Evolutionary conservation across 305 asterid genomes (phyloP), one percentile per base, ranked within the genome.

Genomic region (Galium porrigens): DNA sequence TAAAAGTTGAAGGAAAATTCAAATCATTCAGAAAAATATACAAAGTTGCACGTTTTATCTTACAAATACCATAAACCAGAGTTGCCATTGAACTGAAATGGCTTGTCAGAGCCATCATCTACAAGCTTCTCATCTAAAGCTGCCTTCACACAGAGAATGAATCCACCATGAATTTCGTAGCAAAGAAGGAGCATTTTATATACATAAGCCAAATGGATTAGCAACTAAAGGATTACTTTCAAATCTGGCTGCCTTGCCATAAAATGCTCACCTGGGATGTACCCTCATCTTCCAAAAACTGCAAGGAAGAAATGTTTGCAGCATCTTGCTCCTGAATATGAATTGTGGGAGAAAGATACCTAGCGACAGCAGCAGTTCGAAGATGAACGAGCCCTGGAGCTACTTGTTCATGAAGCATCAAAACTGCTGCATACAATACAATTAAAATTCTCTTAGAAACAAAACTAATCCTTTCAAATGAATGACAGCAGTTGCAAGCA

Each of bases 41-140:
- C 63, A 61, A 61, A 63, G 78, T 68, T 63, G 65, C 70, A 74
- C 54, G 78, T 77, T 64, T 55, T 74, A 77, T 87, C 96, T 88
- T 88, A 90, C 97, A 76, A 81, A 80, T 86, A 81, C 85, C 91
- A 84, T 67, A 80, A 78, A 66, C 81, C 88, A 64, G 76, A 70
- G 51, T 75, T 81, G 37, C 76, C 69, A 36, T 65, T 70, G 63
- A 69, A 68, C 69, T 80, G 78, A 71, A 75, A 80, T 11, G 76
- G 74, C 73, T 76, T 77, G 69, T 56, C 70, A 70, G 36, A 34
- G 61, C 71, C 71, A 72, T 67, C 69, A 65, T 68, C 83, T 70
- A 74, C 84, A 65, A 67, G 66, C 68, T 78, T 75, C 73, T 71
- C 71, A 51, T 74, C 94, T 79, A 83, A 29, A 20, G 81, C 77